These are phyloP conservation scores for Arabidopsis hybrid DNA, from an alignment of 441 rosid species.

Conservation along the genomic window DNA sequence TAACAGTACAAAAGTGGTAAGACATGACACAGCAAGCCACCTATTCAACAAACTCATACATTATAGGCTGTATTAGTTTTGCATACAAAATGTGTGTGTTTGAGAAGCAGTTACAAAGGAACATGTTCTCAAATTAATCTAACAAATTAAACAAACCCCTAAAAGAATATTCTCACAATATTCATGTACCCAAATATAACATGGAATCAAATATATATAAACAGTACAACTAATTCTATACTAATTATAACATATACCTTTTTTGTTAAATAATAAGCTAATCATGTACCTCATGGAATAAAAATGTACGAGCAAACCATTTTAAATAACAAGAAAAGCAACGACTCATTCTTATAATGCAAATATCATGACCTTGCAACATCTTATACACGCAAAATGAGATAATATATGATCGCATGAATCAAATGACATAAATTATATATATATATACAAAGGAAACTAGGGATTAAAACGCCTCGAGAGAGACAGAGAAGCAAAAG, in stretches of 20 bases:
- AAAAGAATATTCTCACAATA: constrained; percentile 27
- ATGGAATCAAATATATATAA: not conserved
- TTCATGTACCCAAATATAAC: constrained; percentile 21
- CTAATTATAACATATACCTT: not conserved
- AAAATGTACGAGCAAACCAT: constrained; percentile 29
- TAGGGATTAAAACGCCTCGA: constrained; percentile 28
- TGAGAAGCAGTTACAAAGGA: constrained; percentile 16
- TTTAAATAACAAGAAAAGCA: constrained; percentile 13
- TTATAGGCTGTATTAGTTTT: constrained; percentile 18
- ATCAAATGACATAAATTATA: not conserved
- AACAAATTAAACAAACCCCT: not conserved
- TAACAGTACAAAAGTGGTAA: constrained; percentile 36
- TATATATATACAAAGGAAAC: not conserved
- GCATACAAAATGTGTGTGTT: constrained; percentile 30
- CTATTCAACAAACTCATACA: constrained; percentile 23
- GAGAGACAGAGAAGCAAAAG: constrained; percentile 19
- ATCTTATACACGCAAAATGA: constrained; percentile 26
- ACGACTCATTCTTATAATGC: constrained; percentile 28
- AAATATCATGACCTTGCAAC: constrained; percentile 33
- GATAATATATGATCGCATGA: constrained; percentile 38
- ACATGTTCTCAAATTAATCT: constrained; percentile 20
- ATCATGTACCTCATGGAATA: constrained; percentile 27
- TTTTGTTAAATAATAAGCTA: not conserved
- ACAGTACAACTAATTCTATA: constrained; percentile 3
- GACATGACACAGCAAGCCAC: constrained; percentile 35